A percentile compares a stretch with the other conserved stretches of the same genome.
These are phyloP conservation scores for Ricinus communis DNA, from an alignment of 345 rosid genomes.

Conservation along the genomic window DNA sequence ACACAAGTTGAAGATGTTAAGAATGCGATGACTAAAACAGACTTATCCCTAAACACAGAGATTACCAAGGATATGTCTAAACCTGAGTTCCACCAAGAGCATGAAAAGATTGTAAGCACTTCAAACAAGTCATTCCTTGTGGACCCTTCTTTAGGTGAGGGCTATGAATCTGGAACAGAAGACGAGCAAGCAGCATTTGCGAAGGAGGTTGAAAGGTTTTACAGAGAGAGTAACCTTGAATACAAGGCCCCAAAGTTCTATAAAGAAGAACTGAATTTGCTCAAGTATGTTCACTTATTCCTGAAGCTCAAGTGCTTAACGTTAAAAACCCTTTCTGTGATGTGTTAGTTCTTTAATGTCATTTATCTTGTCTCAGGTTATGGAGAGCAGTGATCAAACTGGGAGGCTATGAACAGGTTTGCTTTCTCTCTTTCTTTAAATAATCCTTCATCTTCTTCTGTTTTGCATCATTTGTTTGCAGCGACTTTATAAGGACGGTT, in stretches of 20 bases:
- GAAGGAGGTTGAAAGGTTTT: constrained; percentile 27
- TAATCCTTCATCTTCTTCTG: background rate
- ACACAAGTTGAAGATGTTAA: too few species aligned
- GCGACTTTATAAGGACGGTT: background rate
- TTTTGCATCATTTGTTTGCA: constrained; percentile 1
- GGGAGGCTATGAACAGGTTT: constrained; percentile 40
- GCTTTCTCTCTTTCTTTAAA: background rate
- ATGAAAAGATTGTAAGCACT: constrained; percentile 16
- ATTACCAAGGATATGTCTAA: constrained; percentile 22
- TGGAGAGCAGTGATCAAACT: constrained; percentile 36
- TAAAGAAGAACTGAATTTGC: constrained; percentile 37
- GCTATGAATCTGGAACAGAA: constrained; percentile 35
- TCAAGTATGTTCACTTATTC: constrained; percentile 24
- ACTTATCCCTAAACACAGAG: constrained; percentile 15
- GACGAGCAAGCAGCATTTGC: constrained; percentile 31
- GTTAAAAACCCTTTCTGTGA: too few species aligned
- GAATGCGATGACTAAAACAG: constrained; percentile 8
- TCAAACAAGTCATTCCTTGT: constrained; percentile 21
- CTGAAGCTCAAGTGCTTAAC: too few species aligned
- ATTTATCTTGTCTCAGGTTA: constrained; percentile 22
- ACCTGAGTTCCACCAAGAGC: constrained; percentile 17
- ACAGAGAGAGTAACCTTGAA: constrained; percentile 27
- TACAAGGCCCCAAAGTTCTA: constrained; percentile 37
- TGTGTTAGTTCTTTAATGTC: background rate
- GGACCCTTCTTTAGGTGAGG: constrained; percentile 25